Evolutionary conservation across 2,329 filamentous ascomycete species (phyloP), one percentile per base, ranked within the genome.

Genomic region (Nothophaeocryptopus gaeumannii): DNA sequence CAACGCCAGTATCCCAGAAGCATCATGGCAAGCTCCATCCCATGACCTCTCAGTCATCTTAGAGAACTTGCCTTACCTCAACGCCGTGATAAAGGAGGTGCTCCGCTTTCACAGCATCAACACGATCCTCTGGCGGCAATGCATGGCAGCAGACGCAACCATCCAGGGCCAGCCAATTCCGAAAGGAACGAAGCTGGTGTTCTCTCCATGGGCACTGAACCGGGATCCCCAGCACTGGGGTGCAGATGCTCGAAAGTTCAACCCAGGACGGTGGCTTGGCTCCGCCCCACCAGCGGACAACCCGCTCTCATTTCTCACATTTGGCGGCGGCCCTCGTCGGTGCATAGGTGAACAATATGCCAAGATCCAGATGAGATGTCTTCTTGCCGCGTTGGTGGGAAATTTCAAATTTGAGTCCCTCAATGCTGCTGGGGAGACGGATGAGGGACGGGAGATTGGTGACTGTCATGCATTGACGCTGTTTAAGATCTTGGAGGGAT

Each of bases 71-170:
- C 13, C 35, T 8, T 55, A 55, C 41, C 50, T 55, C 34, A 32
- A 53, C 46, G 50, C 53, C 3, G 38, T 55, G 16, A 47, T 53
- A 14, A 55, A 53, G 15, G 53, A 55, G 37, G 39, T 50, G 4
- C 45, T 55, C 15, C 50, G 53, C 2, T 53, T 53, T 35, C 53
- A 55, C 32, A 51, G 47, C 44, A 45, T 54, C 39, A 54, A 54
- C 39, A 51, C 51, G 11, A 47, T 54, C 31, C 47, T 54, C 11
- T 54, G 51, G 51, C 47, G 51, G 13, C 32, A 54, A 29, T 45
- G 29, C 9, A 29, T 48, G 5, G 31, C 30, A 7, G 2, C 32
- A n/a, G 33, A 10, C 14, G 43, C 51, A 12, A 39, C n/a, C 4
- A 39, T 54, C 5, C 20, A 29, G 13, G 47, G 39, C 3, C 30